A percentile compares a stretch with the other conserved stretches of the same genome.
Evolutionary conservation across 2,329 filamentous ascomycete genomes (phyloP).

Genomic region (Calycina herbarum): DNA sequence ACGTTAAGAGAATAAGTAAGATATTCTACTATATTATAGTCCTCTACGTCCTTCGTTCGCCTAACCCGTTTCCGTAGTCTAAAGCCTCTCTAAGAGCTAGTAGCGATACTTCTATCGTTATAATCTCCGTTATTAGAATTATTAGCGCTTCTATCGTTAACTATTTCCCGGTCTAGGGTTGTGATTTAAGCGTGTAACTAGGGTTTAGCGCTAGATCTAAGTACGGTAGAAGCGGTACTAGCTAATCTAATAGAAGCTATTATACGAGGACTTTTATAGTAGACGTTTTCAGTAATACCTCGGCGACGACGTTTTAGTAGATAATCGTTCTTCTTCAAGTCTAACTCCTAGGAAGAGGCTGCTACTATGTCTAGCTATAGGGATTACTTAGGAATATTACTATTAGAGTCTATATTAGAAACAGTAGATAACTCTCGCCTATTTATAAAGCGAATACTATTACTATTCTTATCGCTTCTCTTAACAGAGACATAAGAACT

Average conservation of each 20-base stretch:
- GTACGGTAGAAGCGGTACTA: conserved; percentile 22
- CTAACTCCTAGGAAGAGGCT: conserved; percentile 15
- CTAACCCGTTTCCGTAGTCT: conserved; percentile 21
- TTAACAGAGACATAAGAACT: conserved; percentile 19
- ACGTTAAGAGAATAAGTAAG: conserved; percentile 21
- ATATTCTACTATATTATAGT: conserved; percentile 8
- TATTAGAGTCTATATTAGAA: conserved; percentile 16
- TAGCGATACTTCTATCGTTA: conserved; percentile 10
- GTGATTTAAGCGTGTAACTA: conserved; percentile 15
- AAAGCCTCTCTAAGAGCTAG: background rate
- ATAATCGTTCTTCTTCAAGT: conserved; percentile 21
- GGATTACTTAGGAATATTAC: conserved; percentile 17
- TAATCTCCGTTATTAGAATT: conserved; percentile 26
- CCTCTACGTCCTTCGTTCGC: conserved; percentile 7
- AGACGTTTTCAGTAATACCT: conserved; percentile 19
- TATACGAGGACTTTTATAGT: conserved; percentile 16
- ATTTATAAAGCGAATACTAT: background rate
- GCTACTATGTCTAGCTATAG: conserved; percentile 14
- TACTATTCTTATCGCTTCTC: background rate
- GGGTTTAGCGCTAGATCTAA: conserved; percentile 16
- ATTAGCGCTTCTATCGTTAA: conserved; percentile 19
- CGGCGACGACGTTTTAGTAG: conserved; percentile 16
- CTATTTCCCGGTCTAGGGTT: conserved; percentile 19
- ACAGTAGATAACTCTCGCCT: background rate
- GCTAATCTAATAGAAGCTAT: conserved; percentile 14